phyloP scores from a whole-genome alignment of 495 filamentous ascomycete species.

The Daldinia concentrica region DNA sequence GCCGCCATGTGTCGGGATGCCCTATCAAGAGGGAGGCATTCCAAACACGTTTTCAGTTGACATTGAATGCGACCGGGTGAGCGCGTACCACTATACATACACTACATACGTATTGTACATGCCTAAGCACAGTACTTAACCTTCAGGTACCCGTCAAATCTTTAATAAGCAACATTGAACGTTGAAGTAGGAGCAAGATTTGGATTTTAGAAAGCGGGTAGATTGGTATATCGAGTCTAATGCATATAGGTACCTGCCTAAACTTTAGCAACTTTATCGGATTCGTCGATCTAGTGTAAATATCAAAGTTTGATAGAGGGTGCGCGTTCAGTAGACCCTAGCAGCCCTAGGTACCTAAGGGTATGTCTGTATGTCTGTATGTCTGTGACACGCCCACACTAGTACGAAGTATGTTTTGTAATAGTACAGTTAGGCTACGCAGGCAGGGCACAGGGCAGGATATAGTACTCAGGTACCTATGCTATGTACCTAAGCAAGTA shows the following conservation, averaged over 20 bases:
- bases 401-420: neutral
- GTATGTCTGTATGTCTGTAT: too few relatives aligned
- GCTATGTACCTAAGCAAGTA: neutral
- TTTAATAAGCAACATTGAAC: neutral
- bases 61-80: constrained; percentile 36
- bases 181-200: neutral
- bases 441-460: neutral
- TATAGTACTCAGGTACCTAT: neutral
- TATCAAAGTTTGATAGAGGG: constrained; percentile 22
- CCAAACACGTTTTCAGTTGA: constrained; percentile 43
- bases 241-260: neutral
- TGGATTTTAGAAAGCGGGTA: neutral
- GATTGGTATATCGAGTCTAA: neutral
- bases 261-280: constrained; percentile 1
- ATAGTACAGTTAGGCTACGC: neutral
- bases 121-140: neutral
- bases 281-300: constrained; percentile 4
- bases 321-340: constrained; percentile 27
- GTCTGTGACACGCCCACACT: neutral
- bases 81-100: neutral
- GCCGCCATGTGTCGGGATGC: constrained; percentile 34
- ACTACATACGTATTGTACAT: neutral
- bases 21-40: constrained; percentile 33
- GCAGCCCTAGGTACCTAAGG: constrained; percentile 24
- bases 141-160: neutral